A percentile compares a stretch with the other conserved stretches of the same genome.
phyloP scores from a whole-genome alignment of 202 grass and related monocot genomes.

The Digitaria exilis region DNA sequence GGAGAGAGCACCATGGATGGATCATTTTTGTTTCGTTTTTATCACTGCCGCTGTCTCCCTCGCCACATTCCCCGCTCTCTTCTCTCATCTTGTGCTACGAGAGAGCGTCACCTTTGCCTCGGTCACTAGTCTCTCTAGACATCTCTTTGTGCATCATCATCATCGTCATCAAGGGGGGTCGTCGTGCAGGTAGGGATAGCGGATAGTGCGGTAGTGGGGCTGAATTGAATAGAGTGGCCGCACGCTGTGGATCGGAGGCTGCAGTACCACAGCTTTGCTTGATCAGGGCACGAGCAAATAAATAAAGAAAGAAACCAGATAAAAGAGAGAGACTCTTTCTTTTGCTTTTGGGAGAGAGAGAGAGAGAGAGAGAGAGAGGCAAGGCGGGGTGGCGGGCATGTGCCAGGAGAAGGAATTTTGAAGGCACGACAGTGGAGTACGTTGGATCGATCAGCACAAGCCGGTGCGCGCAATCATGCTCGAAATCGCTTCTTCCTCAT shows the following conservation, averaged over 20 bases:
- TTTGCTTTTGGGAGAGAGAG: constrained; percentile 33
- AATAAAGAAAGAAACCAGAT: background rate
- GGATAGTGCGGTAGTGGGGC: too few relatives aligned
- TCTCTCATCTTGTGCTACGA: background rate
- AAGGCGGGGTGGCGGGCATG: constrained; percentile 40
- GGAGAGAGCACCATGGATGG: background rate
- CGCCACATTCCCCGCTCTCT: constrained; percentile 38
- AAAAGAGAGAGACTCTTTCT: background rate
- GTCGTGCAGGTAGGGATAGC: background rate
- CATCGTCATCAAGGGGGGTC: background rate
- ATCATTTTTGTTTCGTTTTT: constrained; percentile 30
- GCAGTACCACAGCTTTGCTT: constrained; percentile 21
- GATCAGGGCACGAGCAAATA: constrained; percentile 9
- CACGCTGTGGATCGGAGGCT: background rate
- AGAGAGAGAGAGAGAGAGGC: background rate
- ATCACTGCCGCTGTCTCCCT: constrained; percentile 48
- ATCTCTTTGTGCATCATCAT: background rate
- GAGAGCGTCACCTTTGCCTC: background rate
- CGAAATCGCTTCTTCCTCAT: constrained; percentile 14
- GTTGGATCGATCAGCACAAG: background rate
- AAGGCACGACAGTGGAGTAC: constrained; percentile 31
- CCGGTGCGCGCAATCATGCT: constrained; percentile 43
- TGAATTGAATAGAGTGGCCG: background rate
- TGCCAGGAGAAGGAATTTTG: constrained; percentile 40
- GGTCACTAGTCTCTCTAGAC: background rate